A percentile compares a stretch with the other conserved stretches of the same genome.
Evolutionary conservation across 257 asterid genomes (phyloP).

Genomic region (Lycium ferocissimum): DNA sequence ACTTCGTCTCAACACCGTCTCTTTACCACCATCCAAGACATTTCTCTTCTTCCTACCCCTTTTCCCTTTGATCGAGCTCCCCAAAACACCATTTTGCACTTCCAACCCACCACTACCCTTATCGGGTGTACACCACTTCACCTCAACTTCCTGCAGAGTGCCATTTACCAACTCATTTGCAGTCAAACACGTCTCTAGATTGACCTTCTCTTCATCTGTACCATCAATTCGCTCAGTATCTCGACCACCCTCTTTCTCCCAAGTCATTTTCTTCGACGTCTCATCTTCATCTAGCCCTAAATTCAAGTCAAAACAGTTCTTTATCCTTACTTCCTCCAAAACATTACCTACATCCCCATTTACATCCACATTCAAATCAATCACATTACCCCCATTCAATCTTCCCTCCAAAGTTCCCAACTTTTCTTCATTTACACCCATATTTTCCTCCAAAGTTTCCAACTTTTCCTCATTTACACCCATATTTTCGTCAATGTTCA

Average conservation of each 20-base stretch:
- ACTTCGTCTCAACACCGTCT: slow-evolving; percentile 86
- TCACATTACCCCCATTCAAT: slow-evolving; percentile 43
- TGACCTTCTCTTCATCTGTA: slow-evolving; percentile 14
- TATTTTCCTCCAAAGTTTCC: slow-evolving; percentile 24
- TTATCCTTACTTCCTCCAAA: slow-evolving; percentile 37
- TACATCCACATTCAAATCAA: slow-evolving; percentile 80
- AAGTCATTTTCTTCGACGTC: slow-evolving; percentile 34
- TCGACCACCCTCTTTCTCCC: slow-evolving; percentile 19
- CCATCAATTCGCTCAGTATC: slow-evolving; percentile 13
- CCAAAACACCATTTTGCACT: slow-evolving; percentile 45
- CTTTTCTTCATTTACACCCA: slow-evolving; percentile 9
- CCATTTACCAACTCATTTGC: slow-evolving; percentile 10
- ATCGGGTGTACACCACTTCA: slow-evolving; percentile 27
- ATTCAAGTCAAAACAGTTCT: slow-evolving; percentile 76
- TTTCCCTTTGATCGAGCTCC: slow-evolving; percentile 44
- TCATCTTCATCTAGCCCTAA: slow-evolving; percentile 61
- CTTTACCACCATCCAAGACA: slow-evolving; percentile 46
- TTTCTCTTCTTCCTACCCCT: slow-evolving; percentile 68
- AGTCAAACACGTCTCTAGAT: slow-evolving; percentile 5
- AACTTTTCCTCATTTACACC: slow-evolving; percentile 18
- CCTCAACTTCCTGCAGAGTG: slow-evolving; percentile 33
- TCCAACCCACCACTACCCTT: slow-evolving; percentile 35
- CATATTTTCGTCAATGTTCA: slow-evolving; percentile 46
- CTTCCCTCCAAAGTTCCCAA: slow-evolving; percentile 26
- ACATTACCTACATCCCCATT: slow-evolving; percentile 47